phyloP scores from a whole-genome alignment of 2,329 filamentous ascomycete species.

The Neofusicoccum ribis region DNA sequence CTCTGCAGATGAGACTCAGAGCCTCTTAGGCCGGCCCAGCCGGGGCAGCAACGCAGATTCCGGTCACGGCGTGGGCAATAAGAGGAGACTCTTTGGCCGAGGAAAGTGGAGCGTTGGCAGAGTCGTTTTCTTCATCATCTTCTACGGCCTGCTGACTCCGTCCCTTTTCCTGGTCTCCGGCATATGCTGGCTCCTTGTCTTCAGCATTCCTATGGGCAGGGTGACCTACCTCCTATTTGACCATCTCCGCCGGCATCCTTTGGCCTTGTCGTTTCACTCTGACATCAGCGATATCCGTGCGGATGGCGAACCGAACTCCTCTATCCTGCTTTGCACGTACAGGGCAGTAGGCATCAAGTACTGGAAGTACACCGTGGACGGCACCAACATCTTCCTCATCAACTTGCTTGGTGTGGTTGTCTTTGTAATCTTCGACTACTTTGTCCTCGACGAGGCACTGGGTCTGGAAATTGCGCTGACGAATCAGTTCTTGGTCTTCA shows the following conservation, averaged over 20 bases:
- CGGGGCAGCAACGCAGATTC: slow-evolving; percentile 50
- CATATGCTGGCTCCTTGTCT: slow-evolving; percentile 94
- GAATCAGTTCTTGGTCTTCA: slow-evolving; percentile 81
- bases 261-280: slow-evolving; percentile 90
- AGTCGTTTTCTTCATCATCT: slow-evolving; percentile 94
- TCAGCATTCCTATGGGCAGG: slow-evolving; percentile 98
- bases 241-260: slow-evolving; percentile 86
- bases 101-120: slow-evolving; percentile 94
- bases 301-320: slow-evolving; percentile 71
- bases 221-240: slow-evolving; percentile 86
- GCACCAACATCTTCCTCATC: slow-evolving; percentile 98
- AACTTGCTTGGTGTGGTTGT: slow-evolving; percentile 92
- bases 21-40: slow-evolving; percentile 71
- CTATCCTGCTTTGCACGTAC: slow-evolving; percentile 94
- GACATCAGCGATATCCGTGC: slow-evolving; percentile 74
- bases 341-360: slow-evolving; percentile 91
- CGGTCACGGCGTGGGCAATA: slow-evolving; percentile 12
- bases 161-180: slow-evolving; percentile 81
- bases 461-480: slow-evolving; percentile 73
- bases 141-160: slow-evolving; percentile 89
- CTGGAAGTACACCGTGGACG: slow-evolving; percentile 99
- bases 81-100: slow-evolving; percentile 86
- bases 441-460: slow-evolving; percentile 69
- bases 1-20: slow-evolving; percentile 85
- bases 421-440: slow-evolving; percentile 93